Evolutionary conservation across 1,139 yeast genomes (phyloP), one percentile per base, ranked within the genome.

Genomic region (Torulaspora pretoriensis): DNA sequence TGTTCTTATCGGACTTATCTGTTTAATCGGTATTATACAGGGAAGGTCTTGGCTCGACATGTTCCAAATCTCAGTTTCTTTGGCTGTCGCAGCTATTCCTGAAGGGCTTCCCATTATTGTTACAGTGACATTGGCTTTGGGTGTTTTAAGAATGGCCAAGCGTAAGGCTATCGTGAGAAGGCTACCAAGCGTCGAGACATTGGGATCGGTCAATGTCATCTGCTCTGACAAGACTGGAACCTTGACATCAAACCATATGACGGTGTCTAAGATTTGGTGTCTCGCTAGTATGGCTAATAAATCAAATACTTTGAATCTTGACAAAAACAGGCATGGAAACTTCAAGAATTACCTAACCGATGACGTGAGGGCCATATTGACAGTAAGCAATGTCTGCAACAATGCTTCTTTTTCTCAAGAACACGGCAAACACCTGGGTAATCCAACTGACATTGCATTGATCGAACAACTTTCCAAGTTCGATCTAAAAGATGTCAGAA

Each of bases 31-130:
- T 43, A 74, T 90, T 17, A 46, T 85, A 40, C 96, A 89, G 68
- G 97, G 97, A 40, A 82, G 94, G 49, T 75, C 85, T 8, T 88
- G 96, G 95, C 74, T 90, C 48, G 97, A 89, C 50, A 90, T 90
- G 96, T 89, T 90, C 68, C 96, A 90, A 61, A 88, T 90, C 48
- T 86, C 96, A 1, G 97, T 90, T 10, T 88, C 96, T 2, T 73
- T 90, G 51, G 97, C 97, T 0, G 97, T 90, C 13, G 97, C 97
- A 39, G 97, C 97, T 2, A 90, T 90, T 56, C 97, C 97, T 2
- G 97, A 90, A 66, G 97, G 97, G 41, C 75, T 90, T 53, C 97
- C 97, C 0, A 89, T 90, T 59, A 90, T 90, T 63, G 97, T 90
- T 34, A 89, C 97, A 4, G 97, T 90, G 4, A 90, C 97, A 0